Evolutionary conservation across 441 rosid species (phyloP), one percentile per base, ranked within the genome.

Genomic region (Rhodomyrtus psidioides): DNA sequence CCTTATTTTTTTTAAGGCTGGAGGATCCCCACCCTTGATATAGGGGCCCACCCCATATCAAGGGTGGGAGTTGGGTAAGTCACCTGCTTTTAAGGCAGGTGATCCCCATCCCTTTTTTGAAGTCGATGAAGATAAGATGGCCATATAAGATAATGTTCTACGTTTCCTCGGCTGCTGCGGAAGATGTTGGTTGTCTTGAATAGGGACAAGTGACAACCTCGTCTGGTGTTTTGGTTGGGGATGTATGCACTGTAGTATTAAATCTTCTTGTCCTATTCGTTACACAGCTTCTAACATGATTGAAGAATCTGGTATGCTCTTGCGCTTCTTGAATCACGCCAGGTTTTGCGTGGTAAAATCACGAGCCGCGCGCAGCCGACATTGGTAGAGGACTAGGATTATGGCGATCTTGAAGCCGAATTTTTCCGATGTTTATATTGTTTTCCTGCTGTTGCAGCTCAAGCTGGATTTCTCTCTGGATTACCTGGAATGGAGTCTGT

Each of bases 381-480:
- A 1, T 53, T 10, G 10, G 12, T 53, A 12, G 83, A 7, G 27
- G 62, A 28, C 27, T 83, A 57, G 27, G 3, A 30, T 53, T 24
- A 60, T 60, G 39, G 3, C 24, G 39, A 56, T 26, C 27, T 26
- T 17, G 26, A 34, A 44, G 7, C 53, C 4, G 75, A 83, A 55
- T 10, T 34, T 83, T 83, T 21, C n/a, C n/a, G n/a, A 9, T 26
- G 53, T 53, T 27, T 57, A 9, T 28, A 82, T 19, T 26, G 2
- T 34, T 59, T 82, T 42, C 39, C 82, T 44, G 7, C 14, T 39
- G 84, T 85, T 88, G 91, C 95, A 95, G 99, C 96, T 74, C 83
- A 91, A 88, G 98, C 96, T 34, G 97, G 99, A 23, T 6, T 96
- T 60, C 83, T 96, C 90, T 96, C 98, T 1, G 98, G 99, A 86